phyloP scores from a whole-genome alignment of 108 stramenopile species.

The Epithemia pelagica region DNA sequence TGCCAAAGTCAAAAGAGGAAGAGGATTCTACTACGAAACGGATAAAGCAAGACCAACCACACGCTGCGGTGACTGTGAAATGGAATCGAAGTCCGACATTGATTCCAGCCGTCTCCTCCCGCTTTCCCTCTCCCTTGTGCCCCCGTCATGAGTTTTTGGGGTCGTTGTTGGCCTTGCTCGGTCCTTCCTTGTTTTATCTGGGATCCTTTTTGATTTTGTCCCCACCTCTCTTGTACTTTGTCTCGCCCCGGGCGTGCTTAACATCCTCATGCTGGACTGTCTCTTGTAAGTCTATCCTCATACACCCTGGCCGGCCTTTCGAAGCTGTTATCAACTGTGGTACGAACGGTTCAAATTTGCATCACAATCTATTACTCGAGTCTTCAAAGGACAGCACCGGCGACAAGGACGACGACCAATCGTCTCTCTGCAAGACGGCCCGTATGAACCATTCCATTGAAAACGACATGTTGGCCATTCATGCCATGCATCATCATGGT shows the following conservation, averaged over 20 bases:
- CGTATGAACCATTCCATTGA: neutral
- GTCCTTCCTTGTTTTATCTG: conserved; percentile 3
- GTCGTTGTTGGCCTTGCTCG: neutral
- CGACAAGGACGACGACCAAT: neutral
- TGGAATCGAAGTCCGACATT: conserved; percentile 4
- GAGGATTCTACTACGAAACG: no score
- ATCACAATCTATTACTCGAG: neutral
- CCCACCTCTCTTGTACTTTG: neutral
- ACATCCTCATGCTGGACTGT: neutral
- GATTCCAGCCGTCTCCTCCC: neutral
- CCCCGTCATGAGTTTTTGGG: neutral
- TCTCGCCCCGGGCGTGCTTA: neutral
- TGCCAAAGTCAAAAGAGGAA: no score
- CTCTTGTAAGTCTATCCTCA: neutral
- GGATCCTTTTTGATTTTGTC: neutral
- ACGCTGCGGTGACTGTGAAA: neutral
- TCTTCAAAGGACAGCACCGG: neutral
- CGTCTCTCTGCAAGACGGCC: neutral
- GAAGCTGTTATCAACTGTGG: neutral
- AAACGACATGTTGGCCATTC: conserved; percentile 12
- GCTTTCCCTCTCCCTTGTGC: neutral
- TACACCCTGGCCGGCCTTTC: neutral
- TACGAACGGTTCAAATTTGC: neutral
- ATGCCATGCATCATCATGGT: conserved; percentile 27
- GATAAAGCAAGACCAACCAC: no score